phyloP scores from a whole-genome alignment of 305 asterid species.

The Fraxinus xanthoxyloides region DNA sequence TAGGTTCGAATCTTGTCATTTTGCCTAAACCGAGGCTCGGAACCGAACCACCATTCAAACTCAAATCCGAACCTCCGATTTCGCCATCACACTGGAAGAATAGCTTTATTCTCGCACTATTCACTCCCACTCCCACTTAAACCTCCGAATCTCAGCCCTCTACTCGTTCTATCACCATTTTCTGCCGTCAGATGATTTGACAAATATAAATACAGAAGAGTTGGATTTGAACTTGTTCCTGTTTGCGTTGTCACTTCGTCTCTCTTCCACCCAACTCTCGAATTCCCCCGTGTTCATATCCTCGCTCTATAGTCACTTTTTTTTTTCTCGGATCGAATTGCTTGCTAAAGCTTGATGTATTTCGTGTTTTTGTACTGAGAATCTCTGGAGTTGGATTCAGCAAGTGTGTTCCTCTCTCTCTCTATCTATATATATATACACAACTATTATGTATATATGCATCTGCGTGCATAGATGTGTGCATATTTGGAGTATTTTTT shows the following conservation, averaged over 20 bases:
- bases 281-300: background rate
- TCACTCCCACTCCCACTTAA: too few species aligned
- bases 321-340: background rate
- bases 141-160: slow-evolving; percentile 25
- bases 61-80: slow-evolving; percentile 22
- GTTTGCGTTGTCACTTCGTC: background rate
- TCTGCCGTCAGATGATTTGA: slow-evolving; percentile 30
- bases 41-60: background rate
- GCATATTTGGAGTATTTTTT: background rate
- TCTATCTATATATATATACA: background rate
- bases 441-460: background rate
- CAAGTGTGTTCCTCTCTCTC: slow-evolving; percentile 3
- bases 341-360: slow-evolving; percentile 1
- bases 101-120: background rate
- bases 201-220: background rate
- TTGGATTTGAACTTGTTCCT: slow-evolving; percentile 20
- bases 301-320: background rate
- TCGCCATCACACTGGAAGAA: slow-evolving; percentile 3
- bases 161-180: background rate
- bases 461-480: background rate
- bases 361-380: slow-evolving; percentile 19
- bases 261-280: background rate
- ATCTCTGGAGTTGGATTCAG: slow-evolving; percentile 1
- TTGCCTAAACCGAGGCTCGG: slow-evolving; percentile 43
- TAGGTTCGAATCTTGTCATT: slow-evolving; percentile 59